phyloP scores from a whole-genome alignment of 176 grass and related monocot genomes.

The Rhynchospora tenuis region DNA sequence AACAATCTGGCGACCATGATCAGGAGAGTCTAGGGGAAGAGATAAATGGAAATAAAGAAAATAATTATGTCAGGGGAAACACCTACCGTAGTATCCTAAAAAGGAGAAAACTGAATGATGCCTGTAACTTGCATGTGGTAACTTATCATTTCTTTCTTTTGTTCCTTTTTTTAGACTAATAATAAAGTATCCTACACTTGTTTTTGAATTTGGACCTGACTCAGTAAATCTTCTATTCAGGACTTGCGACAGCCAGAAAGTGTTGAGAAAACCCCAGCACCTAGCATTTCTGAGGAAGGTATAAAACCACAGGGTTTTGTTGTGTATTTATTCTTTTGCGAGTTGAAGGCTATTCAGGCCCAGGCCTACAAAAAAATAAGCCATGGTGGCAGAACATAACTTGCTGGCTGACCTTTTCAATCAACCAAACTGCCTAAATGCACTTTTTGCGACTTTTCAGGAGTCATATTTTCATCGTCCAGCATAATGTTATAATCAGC shows the following conservation, averaged over 20 bases:
- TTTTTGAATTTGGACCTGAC: slow-evolving; percentile 21
- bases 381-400: too few relatives aligned
- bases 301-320: slow-evolving; percentile 13
- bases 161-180: slow-evolving; percentile 12
- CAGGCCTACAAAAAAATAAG: background rate
- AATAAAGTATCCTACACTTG: background rate
- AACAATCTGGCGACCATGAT: slow-evolving; percentile 25
- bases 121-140: slow-evolving; percentile 37
- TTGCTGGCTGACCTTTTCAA: too few relatives aligned
- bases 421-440: background rate
- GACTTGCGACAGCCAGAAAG: slow-evolving; percentile 22
- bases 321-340: slow-evolving; percentile 9
- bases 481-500: background rate
- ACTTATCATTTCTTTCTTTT: slow-evolving; percentile 4
- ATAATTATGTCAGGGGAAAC: slow-evolving; percentile 16
- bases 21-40: slow-evolving; percentile 32
- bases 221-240: slow-evolving; percentile 39
- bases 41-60: slow-evolving; percentile 27
- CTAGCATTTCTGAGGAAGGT: slow-evolving; percentile 45
- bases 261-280: slow-evolving; percentile 24
- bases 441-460: background rate
- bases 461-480: background rate
- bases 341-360: background rate
- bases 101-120: slow-evolving; percentile 52
- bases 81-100: slow-evolving; percentile 37